These are phyloP conservation scores for Coemansia sp. DNA, from an alignment of 192 early-diverging fungal genomes.

Conservation along the genomic window DNA sequence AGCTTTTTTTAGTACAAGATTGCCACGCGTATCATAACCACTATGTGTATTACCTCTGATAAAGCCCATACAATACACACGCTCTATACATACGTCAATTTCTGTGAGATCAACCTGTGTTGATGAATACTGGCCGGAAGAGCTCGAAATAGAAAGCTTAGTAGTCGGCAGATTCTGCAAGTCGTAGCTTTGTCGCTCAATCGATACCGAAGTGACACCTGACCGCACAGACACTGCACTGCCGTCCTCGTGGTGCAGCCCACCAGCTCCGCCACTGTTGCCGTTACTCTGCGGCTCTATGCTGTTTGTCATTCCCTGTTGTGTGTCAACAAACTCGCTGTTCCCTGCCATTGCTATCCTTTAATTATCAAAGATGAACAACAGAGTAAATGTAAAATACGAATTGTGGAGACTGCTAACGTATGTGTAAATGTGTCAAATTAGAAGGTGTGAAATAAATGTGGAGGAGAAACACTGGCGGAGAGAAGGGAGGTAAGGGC, in stretches of 20 bases:
- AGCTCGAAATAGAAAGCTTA: constrained; percentile 4
- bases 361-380: too few relatives aligned
- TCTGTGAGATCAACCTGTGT: constrained; percentile 49
- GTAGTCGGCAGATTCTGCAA: constrained; percentile 11
- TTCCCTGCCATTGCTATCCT: constrained; percentile 6
- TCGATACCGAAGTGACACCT: constrained; percentile 15
- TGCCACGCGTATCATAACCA: neutral
- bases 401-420: too few relatives aligned
- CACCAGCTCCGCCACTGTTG: neutral
- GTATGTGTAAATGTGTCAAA: too few relatives aligned
- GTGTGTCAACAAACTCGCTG: neutral
- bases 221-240: constrained; percentile 13
- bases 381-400: too few relatives aligned
- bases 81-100: constrained; percentile 33
- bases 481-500: neutral
- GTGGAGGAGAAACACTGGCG: too few relatives aligned
- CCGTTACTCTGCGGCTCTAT: neutral
- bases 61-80: too few relatives aligned
- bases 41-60: too few relatives aligned
- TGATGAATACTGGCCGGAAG: constrained; percentile 6
- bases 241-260: constrained; percentile 9
- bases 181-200: constrained; percentile 27
- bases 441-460: too few relatives aligned
- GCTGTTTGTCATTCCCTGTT: too few relatives aligned
- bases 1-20: neutral